Base-by-base conservation (phyloP, 768 basidiomycete species). In the Erythrobasidium yunnanense region DNA sequence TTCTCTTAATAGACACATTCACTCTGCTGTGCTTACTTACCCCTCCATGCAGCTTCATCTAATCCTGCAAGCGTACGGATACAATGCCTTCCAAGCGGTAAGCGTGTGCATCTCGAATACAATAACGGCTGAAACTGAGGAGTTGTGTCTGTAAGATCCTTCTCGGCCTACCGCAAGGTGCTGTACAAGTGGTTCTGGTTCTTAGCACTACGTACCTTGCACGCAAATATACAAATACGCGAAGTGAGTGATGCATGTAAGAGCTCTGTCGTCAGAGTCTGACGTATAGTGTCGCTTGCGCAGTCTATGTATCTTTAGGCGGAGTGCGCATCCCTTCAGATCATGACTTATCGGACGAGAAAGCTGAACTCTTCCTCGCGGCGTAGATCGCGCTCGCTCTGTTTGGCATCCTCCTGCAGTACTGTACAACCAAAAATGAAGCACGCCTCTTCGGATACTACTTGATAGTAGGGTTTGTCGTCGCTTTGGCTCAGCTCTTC, bases 391-490 rank as follows among this genome's bases (percentile, higher is more conserved):
- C 60, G 2, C 33, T 46, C 45, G 49, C 60, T 13, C 47, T 63
- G 29, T 15, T 51, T 13, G 60, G 60, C 4, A 29, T 63, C n/a
- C 32, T 49, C 20, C 49, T 63, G 3, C 60, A 63, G 47, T 63
- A 63, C 32, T 51, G 45, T 38, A 63, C 60, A 11, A 51, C 18
- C 6, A 63, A 63, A 15, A 51, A 63, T 51, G 60, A 22, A 13
- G 60, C 60, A 27, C 46, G 60, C 22, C 47, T 63, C 29, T 63
- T 63, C 33, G 60, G 60, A 50, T 63, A 63, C 22, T 63, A 63
- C 47, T 29, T 63, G 30, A 63, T 63, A 8, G 60, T 63, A 11
- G 25, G 60, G 25, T 63, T 63, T 38, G 38, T 47, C 11, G 47
- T 27, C 4, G 60, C 60, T 7, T 25, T 63, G 7, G 30, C 46